A percentile compares a stretch with the other conserved stretches of the same genome.
phyloP scores from a whole-genome alignment of 805 yeast species.

The Komagataella pastoris region DNA sequence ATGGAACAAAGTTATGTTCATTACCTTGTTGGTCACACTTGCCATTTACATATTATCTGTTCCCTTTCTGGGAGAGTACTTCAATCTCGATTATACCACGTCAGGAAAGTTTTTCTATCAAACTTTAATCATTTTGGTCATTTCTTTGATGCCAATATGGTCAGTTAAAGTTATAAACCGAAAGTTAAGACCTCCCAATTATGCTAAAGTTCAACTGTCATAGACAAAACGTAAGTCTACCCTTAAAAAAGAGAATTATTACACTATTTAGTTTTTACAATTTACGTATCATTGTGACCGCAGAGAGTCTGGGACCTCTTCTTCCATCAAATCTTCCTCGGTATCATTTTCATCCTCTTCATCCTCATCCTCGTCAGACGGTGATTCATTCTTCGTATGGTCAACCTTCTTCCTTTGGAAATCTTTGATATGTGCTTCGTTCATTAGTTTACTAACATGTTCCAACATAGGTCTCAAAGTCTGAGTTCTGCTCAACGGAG shows the following conservation, averaged over 20 bases:
- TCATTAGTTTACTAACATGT: slow-evolving; percentile 39
- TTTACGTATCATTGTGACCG: neutral
- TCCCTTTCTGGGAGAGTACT: slow-evolving; percentile 83
- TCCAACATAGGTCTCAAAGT: slow-evolving; percentile 15
- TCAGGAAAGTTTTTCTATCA: slow-evolving; percentile 60
- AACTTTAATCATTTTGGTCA: slow-evolving; percentile 41
- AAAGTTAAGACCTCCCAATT: slow-evolving; percentile 81
- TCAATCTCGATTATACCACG: slow-evolving; percentile 50
- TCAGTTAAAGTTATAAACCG: slow-evolving; percentile 62
- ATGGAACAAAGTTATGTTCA: slow-evolving; percentile 76
- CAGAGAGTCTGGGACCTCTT: slow-evolving; percentile 1
- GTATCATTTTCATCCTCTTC: slow-evolving; percentile 10
- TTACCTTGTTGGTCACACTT: slow-evolving; percentile 60
- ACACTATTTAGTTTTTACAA: neutral
- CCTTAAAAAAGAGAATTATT: neutral
- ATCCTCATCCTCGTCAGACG: slow-evolving; percentile 8
- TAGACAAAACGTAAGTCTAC: neutral
- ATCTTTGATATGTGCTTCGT: slow-evolving; percentile 73
- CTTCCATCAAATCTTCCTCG: slow-evolving; percentile 12
- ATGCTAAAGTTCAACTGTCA: slow-evolving; percentile 77
- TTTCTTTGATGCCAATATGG: slow-evolving; percentile 87
- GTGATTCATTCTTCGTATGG: slow-evolving; percentile 4
- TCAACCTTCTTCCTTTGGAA: slow-evolving; percentile 52
- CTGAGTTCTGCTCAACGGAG: slow-evolving; percentile 6
- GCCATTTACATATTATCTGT: slow-evolving; percentile 56